Evolutionary conservation across 768 basidiomycete species (phyloP).

Genomic region (Kwoniella newhampshirensis): DNA sequence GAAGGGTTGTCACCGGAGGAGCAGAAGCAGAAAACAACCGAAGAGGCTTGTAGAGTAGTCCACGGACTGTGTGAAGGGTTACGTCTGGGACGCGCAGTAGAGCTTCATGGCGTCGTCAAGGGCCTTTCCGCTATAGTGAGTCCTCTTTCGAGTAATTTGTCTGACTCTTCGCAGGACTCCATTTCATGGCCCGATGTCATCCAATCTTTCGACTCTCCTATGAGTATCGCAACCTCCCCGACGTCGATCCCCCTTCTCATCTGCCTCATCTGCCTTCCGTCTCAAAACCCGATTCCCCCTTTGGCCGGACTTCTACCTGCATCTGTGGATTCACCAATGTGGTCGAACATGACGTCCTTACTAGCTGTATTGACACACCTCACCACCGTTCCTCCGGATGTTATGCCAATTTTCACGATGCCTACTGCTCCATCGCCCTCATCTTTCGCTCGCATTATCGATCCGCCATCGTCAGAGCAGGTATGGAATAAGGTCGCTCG

Average conservation of each 20-base stretch:
- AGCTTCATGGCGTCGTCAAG: slow-evolving; percentile 49
- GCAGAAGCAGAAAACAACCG: slow-evolving; percentile 33
- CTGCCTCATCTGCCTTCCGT: slow-evolving; percentile 77
- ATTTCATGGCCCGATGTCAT: slow-evolving; percentile 81
- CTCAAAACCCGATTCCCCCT: slow-evolving; percentile 64
- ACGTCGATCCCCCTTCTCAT: slow-evolving; percentile 85
- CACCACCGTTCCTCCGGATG: slow-evolving; percentile 81
- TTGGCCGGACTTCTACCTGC: slow-evolving; percentile 49
- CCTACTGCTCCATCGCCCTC: slow-evolving; percentile 55
- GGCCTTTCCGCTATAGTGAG: slow-evolving; percentile 46
- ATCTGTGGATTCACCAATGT: slow-evolving; percentile 55
- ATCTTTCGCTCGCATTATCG: slow-evolving; percentile 37
- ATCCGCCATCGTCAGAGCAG: slow-evolving; percentile 34
- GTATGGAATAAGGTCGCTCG: slow-evolving; percentile 63
- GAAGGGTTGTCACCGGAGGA: slow-evolving; percentile 28
- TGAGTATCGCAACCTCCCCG: slow-evolving; percentile 82
- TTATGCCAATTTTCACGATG: slow-evolving; percentile 86
- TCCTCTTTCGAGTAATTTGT: neutral
- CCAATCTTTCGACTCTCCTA: slow-evolving; percentile 78
- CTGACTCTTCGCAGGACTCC: slow-evolving; percentile 28
- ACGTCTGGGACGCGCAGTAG: slow-evolving; percentile 41
- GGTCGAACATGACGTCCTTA: slow-evolving; percentile 83
- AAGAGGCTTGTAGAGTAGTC: slow-evolving; percentile 37
- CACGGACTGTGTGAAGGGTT: slow-evolving; percentile 46
- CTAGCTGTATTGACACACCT: slow-evolving; percentile 83